A percentile compares a stretch with the other conserved stretches of the same genome.
These are phyloP conservation scores for Rhynchospora tenuis DNA, from an alignment of 176 grass and related monocot species.

Conservation along the genomic window DNA sequence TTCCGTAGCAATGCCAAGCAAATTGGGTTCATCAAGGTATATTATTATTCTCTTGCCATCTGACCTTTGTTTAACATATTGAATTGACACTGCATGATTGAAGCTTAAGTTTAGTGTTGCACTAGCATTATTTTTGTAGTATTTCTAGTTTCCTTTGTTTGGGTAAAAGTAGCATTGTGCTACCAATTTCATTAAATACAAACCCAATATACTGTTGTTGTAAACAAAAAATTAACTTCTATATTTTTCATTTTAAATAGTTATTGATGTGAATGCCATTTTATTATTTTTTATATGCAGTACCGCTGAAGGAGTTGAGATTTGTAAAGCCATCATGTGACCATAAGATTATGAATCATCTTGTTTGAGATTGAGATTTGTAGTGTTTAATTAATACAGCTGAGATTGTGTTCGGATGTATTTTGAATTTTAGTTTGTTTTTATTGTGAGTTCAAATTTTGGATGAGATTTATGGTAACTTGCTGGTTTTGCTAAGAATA, in stretches of 20 bases:
- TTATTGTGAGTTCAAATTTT: neutral
- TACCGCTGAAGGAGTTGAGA: neutral
- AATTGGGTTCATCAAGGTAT: slow-evolving; percentile 49
- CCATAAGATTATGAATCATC: neutral
- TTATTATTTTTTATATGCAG: neutral
- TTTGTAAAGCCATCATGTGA: neutral
- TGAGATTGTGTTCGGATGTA: neutral
- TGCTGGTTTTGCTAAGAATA: neutral
- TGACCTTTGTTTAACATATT: neutral
- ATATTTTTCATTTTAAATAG: neutral
- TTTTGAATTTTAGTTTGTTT: neutral
- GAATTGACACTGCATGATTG: neutral
- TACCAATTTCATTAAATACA: too few relatives aligned
- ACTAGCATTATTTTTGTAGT: neutral
- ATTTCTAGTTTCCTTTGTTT: too few relatives aligned
- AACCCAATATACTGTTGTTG: neutral
- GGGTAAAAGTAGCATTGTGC: too few relatives aligned
- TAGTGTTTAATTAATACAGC: slow-evolving; percentile 12
- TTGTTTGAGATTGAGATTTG: neutral
- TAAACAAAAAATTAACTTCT: too few relatives aligned
- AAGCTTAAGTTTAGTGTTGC: neutral
- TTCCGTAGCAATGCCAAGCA: slow-evolving; percentile 46
- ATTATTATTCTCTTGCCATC: neutral
- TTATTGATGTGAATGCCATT: neutral
- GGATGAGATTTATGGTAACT: neutral